Evolutionary conservation across 306 rosid genomes (phyloP).

Genomic region (Lablab purpureus): DNA sequence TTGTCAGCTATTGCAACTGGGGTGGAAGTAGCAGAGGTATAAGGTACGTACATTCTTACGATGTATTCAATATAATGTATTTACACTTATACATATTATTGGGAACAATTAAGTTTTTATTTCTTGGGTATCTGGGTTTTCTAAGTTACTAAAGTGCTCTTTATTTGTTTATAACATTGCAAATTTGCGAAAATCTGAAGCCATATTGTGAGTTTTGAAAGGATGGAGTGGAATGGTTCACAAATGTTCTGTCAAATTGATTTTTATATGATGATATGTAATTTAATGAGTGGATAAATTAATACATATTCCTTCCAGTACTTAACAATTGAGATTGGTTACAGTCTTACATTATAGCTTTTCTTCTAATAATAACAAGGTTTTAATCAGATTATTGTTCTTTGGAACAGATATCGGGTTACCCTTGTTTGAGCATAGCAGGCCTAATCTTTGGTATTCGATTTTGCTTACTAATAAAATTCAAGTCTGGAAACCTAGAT

Average conservation of each 20-base stretch:
- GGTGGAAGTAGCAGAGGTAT: constrained; percentile 96
- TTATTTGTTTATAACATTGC: constrained; percentile 9
- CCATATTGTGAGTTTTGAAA: constrained; percentile 7
- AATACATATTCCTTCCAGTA: not conserved
- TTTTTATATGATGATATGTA: not conserved
- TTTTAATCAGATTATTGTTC: constrained; percentile 1
- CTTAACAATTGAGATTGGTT: not conserved
- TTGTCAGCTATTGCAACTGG: constrained; percentile 85
- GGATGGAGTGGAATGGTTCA: constrained; percentile 1
- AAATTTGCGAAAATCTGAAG: not conserved
- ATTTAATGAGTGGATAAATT: not conserved
- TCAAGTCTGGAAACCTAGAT: not conserved
- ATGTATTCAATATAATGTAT: not conserved
- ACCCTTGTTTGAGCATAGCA: not conserved
- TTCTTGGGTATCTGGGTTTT: constrained; percentile 4
- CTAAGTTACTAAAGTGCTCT: not conserved
- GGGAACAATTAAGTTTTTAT: not conserved
- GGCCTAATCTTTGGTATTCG: not conserved
- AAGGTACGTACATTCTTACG: constrained; percentile 54
- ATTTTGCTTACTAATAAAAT: constrained; percentile 1
- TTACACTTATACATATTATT: not conserved
- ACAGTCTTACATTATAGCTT: not conserved
- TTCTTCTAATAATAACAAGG: constrained; percentile 7
- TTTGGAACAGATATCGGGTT: constrained; percentile 10
- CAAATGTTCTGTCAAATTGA: not conserved